Base-by-base conservation (phyloP, 1,139 yeast genomes). In the Kazachstania sp. region DNA sequence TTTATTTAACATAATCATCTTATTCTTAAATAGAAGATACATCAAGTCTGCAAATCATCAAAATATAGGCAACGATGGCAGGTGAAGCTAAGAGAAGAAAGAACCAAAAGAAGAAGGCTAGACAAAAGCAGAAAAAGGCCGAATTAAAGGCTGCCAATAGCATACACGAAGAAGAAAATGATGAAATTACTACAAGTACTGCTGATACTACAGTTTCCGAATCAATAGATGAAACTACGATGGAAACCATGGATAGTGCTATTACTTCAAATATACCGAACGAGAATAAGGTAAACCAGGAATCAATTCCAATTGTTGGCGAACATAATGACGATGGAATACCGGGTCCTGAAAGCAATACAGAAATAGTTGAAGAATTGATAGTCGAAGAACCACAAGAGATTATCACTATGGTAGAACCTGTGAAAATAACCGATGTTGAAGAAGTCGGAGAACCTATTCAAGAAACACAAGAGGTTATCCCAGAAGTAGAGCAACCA, bases 81-180 rank as follows among this genome's bases (percentile, higher is more conserved):
- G 53, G 62, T 36, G 64, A 59, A 39, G 64, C 67, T 37, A 63
- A 57, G 51, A 61, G 54, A 50, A 58, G 56, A 49, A 62, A 59
- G 48, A 60, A 63, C 37, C 65, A 61, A 43, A 63, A 63, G 54
- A 64, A 63, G 54, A 63, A 61, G 54, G 54, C 54, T 29, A 63
- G 51, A 51, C 63, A 53, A 47, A 64, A 59, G 53, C 59, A 54
- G 47, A 62, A 62, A 51, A 63, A 59, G 46, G 58, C 56, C 26
- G 36, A 15, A 32, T 9, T 15, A 15, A 32, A 32, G 15, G 18
- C 36, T n/a, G 18, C 18, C 6, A 16, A 23, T 23, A 4, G 28
- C 8, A 23, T 7, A 23, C 9, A 7, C 8, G 28, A 23, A 23
- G 28, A 32, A 6, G 19, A 32, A 32, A 32, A 13, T 32, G 16